These are phyloP conservation scores for Rhynchospora breviuscula DNA, from an alignment of 176 grass and related monocot genomes.

Conservation along the genomic window DNA sequence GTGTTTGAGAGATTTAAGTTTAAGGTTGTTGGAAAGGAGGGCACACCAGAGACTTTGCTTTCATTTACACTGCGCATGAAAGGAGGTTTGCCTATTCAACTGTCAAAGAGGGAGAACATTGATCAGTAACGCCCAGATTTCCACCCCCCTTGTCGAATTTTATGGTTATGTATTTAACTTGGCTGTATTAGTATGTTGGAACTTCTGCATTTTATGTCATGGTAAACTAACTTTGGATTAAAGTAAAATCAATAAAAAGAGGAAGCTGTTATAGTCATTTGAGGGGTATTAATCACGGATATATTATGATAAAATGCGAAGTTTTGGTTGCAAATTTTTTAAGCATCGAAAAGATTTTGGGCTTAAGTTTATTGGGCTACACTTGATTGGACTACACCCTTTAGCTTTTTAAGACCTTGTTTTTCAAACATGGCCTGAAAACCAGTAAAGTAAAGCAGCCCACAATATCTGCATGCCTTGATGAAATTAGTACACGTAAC, in stretches of 20 bases:
- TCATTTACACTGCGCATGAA: slow-evolving; percentile 49
- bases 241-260: not conserved
- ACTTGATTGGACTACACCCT: too few species aligned
- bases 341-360: too few species aligned
- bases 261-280: not conserved
- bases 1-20: slow-evolving; percentile 42
- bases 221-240: not conserved
- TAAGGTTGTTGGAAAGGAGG: slow-evolving; percentile 21
- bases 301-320: too few species aligned
- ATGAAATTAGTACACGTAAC: too few species aligned
- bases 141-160: not conserved
- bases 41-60: slow-evolving; percentile 26
- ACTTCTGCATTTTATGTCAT: not conserved
- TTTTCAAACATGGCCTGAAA: too few species aligned
- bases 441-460: too few species aligned
- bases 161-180: not conserved
- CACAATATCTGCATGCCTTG: too few species aligned
- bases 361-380: too few species aligned
- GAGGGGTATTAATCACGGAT: not conserved
- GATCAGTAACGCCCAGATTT: not conserved
- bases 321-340: too few species aligned
- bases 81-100: slow-evolving; percentile 41
- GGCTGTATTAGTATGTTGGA: not conserved
- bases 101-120: slow-evolving; percentile 1
- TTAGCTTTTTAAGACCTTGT: too few species aligned